Base-by-base conservation (phyloP, 176 grass and related monocot species). In the Aegilops tauschii region DNA sequence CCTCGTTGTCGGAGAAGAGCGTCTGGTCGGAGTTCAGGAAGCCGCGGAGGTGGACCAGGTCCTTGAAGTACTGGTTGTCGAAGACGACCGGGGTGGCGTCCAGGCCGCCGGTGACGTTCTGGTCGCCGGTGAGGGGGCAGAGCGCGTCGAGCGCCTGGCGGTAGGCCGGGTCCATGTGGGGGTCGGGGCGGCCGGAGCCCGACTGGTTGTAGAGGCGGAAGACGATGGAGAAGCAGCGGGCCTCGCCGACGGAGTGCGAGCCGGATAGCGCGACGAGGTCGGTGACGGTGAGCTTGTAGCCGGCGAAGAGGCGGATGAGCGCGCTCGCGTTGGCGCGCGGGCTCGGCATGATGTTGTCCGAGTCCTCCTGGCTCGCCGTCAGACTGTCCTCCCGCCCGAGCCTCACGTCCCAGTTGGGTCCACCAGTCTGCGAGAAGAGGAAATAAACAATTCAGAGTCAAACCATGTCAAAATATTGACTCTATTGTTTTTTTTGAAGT, bases 121-220 rank as follows among this genome's bases (percentile, higher is more conserved):
- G 90, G 75, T 96, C 87, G 44, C 87, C 94, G 2, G 85, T 87
- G 0, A 3, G 14, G 0, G 94, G 92, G 80, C 97, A 99, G 75
- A 99, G 97, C 18, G 21, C 20, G 83, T 94, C 61, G 59, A 96
- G 90, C 82, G 59, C 59, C 45, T 35, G 17, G 64, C 89, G 89
- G 80, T 82, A 99, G 5, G 68, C 29, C 0, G 85, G 13, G 83
- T 99, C 94, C 94, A 99, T 96, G 90, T 94, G 78, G 7, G 93
- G 92, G 88, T 99, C 97, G 18, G 97, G 97, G 5, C 25, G 76
- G 31, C 89, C 97, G 5, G 97, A 90, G 37, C 94, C 94, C 1
- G 92, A 99, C 84, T 96, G 97, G 89, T 99, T 94, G 82, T 99
- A 99, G 92, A 94, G 97, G 54, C 94, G 89, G 89, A 94, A 96